Percentiles rank a stretch among this genome's conserved stretches.
These are phyloP conservation scores for Rhizopogon sp. DNA, from an alignment of 768 basidiomycete genomes.

Conservation along the genomic window DNA sequence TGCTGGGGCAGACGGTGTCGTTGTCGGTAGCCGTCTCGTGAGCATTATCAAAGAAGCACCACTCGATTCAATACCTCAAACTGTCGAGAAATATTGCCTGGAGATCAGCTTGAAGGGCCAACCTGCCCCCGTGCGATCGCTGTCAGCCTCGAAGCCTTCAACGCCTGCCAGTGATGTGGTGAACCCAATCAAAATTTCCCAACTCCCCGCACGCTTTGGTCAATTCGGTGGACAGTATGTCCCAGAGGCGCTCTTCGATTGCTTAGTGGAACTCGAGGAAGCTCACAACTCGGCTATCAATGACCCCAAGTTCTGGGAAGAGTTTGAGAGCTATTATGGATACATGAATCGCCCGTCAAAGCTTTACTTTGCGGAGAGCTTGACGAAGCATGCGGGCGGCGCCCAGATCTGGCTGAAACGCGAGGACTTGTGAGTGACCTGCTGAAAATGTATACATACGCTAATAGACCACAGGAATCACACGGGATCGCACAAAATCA, in stretches of 20 bases:
- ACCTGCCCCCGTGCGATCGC: slow-evolving; percentile 9
- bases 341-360: slow-evolving; percentile 96
- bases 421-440: slow-evolving; percentile 69
- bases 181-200: slow-evolving; percentile 4
- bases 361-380: slow-evolving; percentile 84
- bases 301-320: slow-evolving; percentile 91
- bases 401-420: slow-evolving; percentile 98
- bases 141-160: background rate
- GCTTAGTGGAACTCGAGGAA: slow-evolving; percentile 82
- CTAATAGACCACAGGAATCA: slow-evolving; percentile 64
- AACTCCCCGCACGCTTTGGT: slow-evolving; percentile 83
- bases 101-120: slow-evolving; percentile 52
- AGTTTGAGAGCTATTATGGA: slow-evolving; percentile 79
- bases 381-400: slow-evolving; percentile 87
- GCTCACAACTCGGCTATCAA: slow-evolving; percentile 83
- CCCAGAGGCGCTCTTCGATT: slow-evolving; percentile 93
- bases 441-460: background rate
- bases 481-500: slow-evolving; percentile 99
- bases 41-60: slow-evolving; percentile 68
- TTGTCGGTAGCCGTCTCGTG: slow-evolving; percentile 87
- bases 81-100: slow-evolving; percentile 70
- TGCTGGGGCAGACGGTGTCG: slow-evolving; percentile 93
- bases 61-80: slow-evolving; percentile 39
- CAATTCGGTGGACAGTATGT: slow-evolving; percentile 98
- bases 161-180: background rate